Evolutionary conservation across 2,329 filamentous ascomycete species (phyloP).

Genomic region (Arthrobotrys musiformis): DNA sequence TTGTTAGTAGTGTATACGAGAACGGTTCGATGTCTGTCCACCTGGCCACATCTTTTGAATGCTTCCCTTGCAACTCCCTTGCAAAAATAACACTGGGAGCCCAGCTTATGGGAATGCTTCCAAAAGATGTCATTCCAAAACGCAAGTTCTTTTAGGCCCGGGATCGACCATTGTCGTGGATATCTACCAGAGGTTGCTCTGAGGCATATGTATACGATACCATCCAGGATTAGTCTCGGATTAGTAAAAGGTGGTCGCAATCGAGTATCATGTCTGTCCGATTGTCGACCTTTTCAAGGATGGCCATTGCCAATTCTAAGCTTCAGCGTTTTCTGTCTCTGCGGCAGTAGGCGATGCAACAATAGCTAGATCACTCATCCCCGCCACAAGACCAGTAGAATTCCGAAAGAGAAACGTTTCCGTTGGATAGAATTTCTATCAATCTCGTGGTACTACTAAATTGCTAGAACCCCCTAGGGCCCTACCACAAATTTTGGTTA

Average conservation of each 20-base stretch:
- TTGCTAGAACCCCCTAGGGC: neutral
- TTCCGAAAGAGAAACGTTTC: neutral
- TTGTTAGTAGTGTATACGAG: neutral
- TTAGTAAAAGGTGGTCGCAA: neutral
- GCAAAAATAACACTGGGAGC: no score
- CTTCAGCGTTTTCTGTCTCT: neutral
- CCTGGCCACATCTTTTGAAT: neutral
- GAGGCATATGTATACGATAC: no score
- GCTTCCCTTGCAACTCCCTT: no score
- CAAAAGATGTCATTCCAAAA: neutral
- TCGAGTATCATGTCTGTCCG: neutral
- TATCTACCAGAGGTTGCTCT: neutral
- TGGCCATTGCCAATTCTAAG: no score
- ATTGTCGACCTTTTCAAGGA: neutral
- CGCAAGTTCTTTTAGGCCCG: neutral
- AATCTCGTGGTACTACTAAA: neutral
- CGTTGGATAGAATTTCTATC: no score
- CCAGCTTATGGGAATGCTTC: no score
- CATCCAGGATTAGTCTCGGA: no score
- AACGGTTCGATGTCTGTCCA: neutral
- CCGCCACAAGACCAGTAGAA: neutral
- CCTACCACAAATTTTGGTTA: neutral
- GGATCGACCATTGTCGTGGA: neutral
- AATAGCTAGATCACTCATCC: neutral
- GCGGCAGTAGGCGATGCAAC: slow-evolving; percentile 38